These are phyloP conservation scores for Aspergillus campestris DNA, from an alignment of 495 filamentous ascomycete species.

Conservation along the genomic window DNA sequence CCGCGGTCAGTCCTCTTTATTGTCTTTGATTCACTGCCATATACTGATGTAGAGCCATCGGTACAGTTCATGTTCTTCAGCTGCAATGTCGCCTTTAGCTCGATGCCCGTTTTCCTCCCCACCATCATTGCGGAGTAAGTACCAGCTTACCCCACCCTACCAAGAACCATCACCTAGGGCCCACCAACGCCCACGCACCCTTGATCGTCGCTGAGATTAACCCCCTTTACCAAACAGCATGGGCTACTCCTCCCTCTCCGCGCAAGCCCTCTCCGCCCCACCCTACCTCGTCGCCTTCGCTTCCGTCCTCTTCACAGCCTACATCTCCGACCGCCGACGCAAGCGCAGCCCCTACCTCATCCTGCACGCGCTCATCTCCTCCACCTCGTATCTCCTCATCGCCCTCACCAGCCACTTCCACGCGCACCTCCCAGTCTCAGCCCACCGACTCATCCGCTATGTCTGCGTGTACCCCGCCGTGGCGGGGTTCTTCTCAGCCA, in stretches of 20 bases:
- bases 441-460: slow-evolving; percentile 42
- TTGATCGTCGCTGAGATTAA: too few species aligned
- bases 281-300: slow-evolving; percentile 49
- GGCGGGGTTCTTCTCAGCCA: slow-evolving; percentile 52
- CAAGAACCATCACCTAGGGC: not conserved
- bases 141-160: not conserved
- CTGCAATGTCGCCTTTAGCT: slow-evolving; percentile 52
- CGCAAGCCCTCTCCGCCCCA: slow-evolving; percentile 50
- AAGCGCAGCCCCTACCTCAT: slow-evolving; percentile 43
- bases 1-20: slow-evolving; percentile 41
- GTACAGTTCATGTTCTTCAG: slow-evolving; percentile 48
- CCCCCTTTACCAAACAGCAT: slow-evolving; percentile 22
- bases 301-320: slow-evolving; percentile 39
- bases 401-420: slow-evolving; percentile 34
- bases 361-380: slow-evolving; percentile 46
- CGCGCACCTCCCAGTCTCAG: slow-evolving; percentile 14
- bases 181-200: not conserved
- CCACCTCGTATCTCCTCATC: slow-evolving; percentile 52
- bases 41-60: not conserved
- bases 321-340: slow-evolving; percentile 41
- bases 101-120: slow-evolving; percentile 51
- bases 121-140: slow-evolving; percentile 49
- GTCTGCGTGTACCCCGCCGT: slow-evolving; percentile 48
- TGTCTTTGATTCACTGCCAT: not conserved
- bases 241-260: slow-evolving; percentile 36